Percentiles rank a stretch among this genome's conserved stretches.
These are phyloP conservation scores for Suhomyces ambrosiae DNA, from an alignment of 1,139 yeast species.

Conservation along the genomic window DNA sequence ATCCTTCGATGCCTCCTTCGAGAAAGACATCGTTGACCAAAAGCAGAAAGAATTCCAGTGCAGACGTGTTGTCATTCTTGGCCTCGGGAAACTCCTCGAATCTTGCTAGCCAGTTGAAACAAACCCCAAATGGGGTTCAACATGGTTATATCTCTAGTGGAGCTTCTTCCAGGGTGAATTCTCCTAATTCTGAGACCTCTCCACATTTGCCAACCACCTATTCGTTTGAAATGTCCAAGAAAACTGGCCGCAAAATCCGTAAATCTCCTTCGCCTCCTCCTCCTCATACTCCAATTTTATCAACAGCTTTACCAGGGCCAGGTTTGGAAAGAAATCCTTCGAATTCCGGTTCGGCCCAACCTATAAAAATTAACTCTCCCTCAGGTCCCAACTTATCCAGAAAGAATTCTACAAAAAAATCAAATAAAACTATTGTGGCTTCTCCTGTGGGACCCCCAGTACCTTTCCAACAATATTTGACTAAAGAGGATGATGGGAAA, in stretches of 20 bases:
- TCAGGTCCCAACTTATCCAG: conserved; percentile 8
- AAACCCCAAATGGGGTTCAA: conserved; percentile 3
- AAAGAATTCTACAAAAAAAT: conserved; percentile 18
- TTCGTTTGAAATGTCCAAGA: conserved; percentile 10
- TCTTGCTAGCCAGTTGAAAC: conserved; percentile 10
- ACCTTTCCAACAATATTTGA: conserved; percentile 71
- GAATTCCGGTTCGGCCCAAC: conserved; percentile 9
- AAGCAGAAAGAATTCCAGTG: conserved; percentile 13
- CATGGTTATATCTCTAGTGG: conserved; percentile 13
- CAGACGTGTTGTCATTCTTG: conserved; percentile 18
- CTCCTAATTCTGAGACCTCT: conserved; percentile 15
- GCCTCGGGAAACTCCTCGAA: conserved; percentile 11
- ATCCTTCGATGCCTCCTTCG: conserved; percentile 16
- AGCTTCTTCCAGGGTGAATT: conserved; percentile 17
- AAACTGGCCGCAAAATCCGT: conserved; percentile 8
- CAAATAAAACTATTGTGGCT: conserved; percentile 37
- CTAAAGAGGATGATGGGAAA: conserved; percentile 76
- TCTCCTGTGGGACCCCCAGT: conserved; percentile 70
- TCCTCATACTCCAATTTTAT: not conserved
- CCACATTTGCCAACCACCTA: conserved; percentile 9
- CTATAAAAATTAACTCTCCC: conserved; percentile 8
- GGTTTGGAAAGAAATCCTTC: conserved; percentile 12
- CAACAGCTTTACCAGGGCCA: not conserved
- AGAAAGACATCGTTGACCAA: conserved; percentile 17
- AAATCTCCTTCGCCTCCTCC: conserved; percentile 17